These are phyloP conservation scores for Cytospora schulzeri DNA, from an alignment of 2,329 filamentous ascomycete species.

Conservation along the genomic window DNA sequence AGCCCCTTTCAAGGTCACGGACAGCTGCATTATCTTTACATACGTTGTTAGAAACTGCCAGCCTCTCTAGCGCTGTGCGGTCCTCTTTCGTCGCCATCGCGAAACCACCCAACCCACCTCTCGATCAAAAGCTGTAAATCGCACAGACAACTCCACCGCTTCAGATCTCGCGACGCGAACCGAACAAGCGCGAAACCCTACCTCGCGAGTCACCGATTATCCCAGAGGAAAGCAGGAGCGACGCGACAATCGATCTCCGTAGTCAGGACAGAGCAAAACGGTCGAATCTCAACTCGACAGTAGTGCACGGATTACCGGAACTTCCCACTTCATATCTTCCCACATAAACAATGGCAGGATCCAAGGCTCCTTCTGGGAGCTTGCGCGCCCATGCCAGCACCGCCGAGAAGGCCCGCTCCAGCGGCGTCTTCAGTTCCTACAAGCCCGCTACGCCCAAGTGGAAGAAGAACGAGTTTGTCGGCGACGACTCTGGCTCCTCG, in stretches of 20 bases:
- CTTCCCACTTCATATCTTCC: not conserved
- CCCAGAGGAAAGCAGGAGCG: not conserved
- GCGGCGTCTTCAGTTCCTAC: constrained; percentile 19
- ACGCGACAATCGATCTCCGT: not conserved
- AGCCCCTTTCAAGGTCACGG: not conserved
- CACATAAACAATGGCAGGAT: constrained; percentile 23
- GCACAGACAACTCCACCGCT: constrained; percentile 1
- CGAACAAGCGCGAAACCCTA: not conserved
- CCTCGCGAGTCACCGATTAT: not conserved
- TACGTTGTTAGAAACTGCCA: not conserved
- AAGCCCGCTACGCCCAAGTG: constrained; percentile 33
- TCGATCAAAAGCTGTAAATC: not conserved
- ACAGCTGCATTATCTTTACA: not conserved
- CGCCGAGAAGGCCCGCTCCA: constrained; percentile 18
- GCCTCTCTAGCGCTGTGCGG: not conserved
- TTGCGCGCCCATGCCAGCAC: constrained; percentile 27
- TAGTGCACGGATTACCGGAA: not conserved
- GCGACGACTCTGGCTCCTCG: constrained; percentile 22
- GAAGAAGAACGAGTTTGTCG: constrained; percentile 40
- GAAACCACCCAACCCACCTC: not conserved
- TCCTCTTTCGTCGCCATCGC: not conserved
- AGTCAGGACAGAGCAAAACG: not conserved
- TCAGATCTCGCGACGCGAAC: constrained; percentile 1
- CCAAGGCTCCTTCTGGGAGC: constrained; percentile 19
- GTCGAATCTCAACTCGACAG: not conserved